These are phyloP conservation scores for Melampsora larici-populina DNA, from an alignment of 1,284 basidiomycete species.

Conservation along the genomic window DNA sequence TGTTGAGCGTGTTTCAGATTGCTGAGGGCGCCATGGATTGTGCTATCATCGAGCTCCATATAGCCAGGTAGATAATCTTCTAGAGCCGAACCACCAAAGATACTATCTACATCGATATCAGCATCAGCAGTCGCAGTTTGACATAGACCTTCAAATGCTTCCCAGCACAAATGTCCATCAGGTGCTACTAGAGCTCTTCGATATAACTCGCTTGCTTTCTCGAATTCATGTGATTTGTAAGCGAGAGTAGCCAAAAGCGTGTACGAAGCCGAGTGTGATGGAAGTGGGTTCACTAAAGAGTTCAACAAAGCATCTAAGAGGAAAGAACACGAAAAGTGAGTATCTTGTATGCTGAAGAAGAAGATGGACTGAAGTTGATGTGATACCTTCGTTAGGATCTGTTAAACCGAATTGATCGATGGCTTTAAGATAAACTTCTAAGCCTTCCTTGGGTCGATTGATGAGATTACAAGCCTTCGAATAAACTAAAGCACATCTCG, in stretches of 20 bases:
- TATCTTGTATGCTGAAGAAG: not conserved
- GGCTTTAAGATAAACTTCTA: constrained; percentile 46
- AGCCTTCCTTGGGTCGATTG: constrained; percentile 48
- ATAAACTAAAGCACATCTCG: constrained; percentile 50
- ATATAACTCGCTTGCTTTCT: constrained; percentile 36
- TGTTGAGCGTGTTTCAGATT: not conserved
- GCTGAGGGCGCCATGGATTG: constrained; percentile 16
- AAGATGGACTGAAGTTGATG: not conserved
- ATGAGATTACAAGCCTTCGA: constrained; percentile 45
- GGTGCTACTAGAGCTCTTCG: constrained; percentile 24
- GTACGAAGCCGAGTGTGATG: constrained; percentile 23
- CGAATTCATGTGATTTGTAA: constrained; percentile 40
- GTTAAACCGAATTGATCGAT: constrained; percentile 30
- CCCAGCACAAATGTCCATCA: constrained; percentile 43
- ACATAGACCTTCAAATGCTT: constrained; percentile 42
- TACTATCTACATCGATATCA: constrained; percentile 15
- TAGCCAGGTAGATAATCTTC: constrained; percentile 27
- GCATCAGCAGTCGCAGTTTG: constrained; percentile 17
- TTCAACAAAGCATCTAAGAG: constrained; percentile 1
- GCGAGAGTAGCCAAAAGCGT: constrained; percentile 23
- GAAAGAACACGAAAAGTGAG: not conserved
- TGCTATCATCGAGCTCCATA: constrained; percentile 33
- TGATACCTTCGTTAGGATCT: constrained; percentile 5
- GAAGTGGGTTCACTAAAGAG: constrained; percentile 14
- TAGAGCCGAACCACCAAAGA: not conserved